Conservation (phyloP, 2,329 filamentous ascomycete species). For the Fonsecaea pedrosoi region DNA sequence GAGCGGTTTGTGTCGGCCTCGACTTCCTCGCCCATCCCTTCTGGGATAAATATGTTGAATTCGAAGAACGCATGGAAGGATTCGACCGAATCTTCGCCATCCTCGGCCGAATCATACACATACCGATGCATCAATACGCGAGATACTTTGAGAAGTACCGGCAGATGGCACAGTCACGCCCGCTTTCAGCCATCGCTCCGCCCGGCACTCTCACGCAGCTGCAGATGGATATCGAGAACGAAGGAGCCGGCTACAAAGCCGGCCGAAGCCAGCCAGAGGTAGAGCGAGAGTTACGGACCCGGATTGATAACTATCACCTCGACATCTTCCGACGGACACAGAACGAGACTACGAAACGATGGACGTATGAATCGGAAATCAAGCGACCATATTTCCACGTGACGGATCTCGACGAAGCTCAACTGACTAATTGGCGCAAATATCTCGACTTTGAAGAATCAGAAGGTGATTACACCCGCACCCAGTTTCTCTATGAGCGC, state of each 20-base stretch:
- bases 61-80: conserved; percentile 87
- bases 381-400: conserved; percentile 98
- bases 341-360: conserved; percentile 86
- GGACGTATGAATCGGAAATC: conserved; percentile 92
- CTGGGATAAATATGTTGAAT: conserved; percentile 99
- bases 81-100: conserved; percentile 86
- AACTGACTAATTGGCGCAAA: conserved; percentile 90
- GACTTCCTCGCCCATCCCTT: conserved; percentile 95
- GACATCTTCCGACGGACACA: conserved; percentile 83
- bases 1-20: conserved; percentile 80
- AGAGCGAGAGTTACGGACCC: conserved; percentile 79
- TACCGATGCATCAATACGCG: conserved; percentile 95
- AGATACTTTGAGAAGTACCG: conserved; percentile 93
- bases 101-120: conserved; percentile 79
- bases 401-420: conserved; percentile 83
- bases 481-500: conserved; percentile 87
- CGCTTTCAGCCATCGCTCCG: conserved; percentile 74
- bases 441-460: conserved; percentile 95
- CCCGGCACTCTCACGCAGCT: conserved; percentile 72
- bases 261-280: conserved; percentile 75
- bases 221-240: conserved; percentile 73
- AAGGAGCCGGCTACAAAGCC: conserved; percentile 60
- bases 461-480: conserved; percentile 77
- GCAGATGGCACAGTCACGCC: conserved; percentile 73
- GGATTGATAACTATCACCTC: conserved; percentile 80